Base-by-base conservation (phyloP, 805 yeast species). In the Jamesozyma spencerorum region DNA sequence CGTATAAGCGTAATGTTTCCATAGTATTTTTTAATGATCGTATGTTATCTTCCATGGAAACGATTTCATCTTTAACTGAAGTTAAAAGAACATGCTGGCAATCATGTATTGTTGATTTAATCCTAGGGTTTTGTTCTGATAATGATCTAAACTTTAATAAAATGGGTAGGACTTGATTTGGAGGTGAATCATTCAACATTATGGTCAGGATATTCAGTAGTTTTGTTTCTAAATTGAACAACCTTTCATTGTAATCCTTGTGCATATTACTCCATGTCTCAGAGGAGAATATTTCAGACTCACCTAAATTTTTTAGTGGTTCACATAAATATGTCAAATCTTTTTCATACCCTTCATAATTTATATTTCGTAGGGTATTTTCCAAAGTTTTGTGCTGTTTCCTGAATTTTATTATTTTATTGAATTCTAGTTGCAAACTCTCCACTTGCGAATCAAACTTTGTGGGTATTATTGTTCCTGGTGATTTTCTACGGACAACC, bases 21-120 rank as follows among this genome's bases (percentile, higher is more conserved):
- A 5, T 4, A 7, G 14, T 11, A n/a, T 53, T 55, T 2, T 70
- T 55, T 39, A 67, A 10, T 22, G 6, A 47, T n/a, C 51, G 51
- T 34, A 68, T 65, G 30, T 64, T 68, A 1, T 50, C 48, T 42
- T 73, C 76, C 4, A 79, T 58, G 7, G 53, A 51, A 0, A 48
- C 36, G 2, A 80, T 57, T 36, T 77, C 83, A 1, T 46, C 37
- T 43, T 74, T 74, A 5, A 78, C 71, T 22, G 70, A 66, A 3
- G 57, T 59, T 2, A 80, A 55, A 6, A 82, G 54, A 30, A 66
- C 66, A 1, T 70, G 59, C 48, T 79, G 85, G 46, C 75, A 77
- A 41, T 75, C 81, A 41, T 72, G 77, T 30, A 79, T 62, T 0
- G 81, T 76, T n/a, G 68, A 68, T 36, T 80, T 63, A 10, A 81